Evolutionary conservation across 2,329 filamentous ascomycete genomes (phyloP), one percentile per base, ranked within the genome.

Genomic region (Colletotrichum sp.): DNA sequence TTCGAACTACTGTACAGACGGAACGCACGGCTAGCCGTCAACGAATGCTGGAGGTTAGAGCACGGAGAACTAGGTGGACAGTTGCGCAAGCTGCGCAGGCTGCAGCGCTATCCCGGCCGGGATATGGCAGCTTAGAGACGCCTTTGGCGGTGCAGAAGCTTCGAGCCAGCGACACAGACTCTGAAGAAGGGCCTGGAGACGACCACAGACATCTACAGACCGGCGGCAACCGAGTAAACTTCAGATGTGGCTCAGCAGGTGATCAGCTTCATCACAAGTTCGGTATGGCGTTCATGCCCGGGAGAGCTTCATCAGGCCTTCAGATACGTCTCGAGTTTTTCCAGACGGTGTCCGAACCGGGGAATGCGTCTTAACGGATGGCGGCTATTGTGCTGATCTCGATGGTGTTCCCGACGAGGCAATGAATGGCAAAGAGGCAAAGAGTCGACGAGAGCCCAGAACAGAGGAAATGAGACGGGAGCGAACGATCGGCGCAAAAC

Each of bases 21-120:
- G 65, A 74, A 76, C 65, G 74, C 74, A 76, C 74, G 64, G 74
- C 57, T 60, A 69, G 64, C 73, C 74, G 74, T 74, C 74, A 26
- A 69, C 28, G n/a, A 24, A 36, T 49, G 24, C 52, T 69, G 21
- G 26, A 34, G 55, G 30, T 21, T 52, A 52, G 36, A 64, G 62
- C 62, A 64, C 32, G 70, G 70, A 36, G 39, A 49, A 15, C 24
- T 26, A 32, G 28, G 55, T 26, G 30, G 44, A 21, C 18, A 57
- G 44, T 26, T 64, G n/a, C n/a, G 32, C 32, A 26, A 72, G 44
- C n/a, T 65, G 34, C 16, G 10, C 55, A 21, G 44, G 30, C 59
- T 64, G 32, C 30, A 52, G 30, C 30, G 39, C 70, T 68, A 71
- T 44, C 32, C 28, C 44, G 63, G 60, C 60, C 62, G 68, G 18